Base-by-base conservation (phyloP, 176 grass and related monocot species). In the Hsuehochloa calcarea region DNA sequence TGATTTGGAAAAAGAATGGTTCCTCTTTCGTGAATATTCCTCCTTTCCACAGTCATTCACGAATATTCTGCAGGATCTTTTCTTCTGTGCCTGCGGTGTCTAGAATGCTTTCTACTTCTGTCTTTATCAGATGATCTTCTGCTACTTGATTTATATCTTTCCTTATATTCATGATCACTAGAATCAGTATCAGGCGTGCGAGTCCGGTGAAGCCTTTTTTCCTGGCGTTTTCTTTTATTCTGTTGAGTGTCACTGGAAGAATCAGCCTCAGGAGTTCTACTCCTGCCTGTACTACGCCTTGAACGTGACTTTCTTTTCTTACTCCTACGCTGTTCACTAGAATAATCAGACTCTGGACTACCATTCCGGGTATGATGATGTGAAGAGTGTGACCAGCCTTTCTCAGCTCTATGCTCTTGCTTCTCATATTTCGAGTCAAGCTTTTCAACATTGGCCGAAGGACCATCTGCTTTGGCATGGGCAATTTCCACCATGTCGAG, bases 231-330 rank as follows among this genome's bases (percentile, higher is more conserved):
- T 74, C 68, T 90, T 49, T 91, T 85, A 71, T 73, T 74, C 66
- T 74, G 77, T 77, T 80, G 41, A 58, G 41, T 86, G 56, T 85
- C 85, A 87, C 82, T 74, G 47, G 84, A 79, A 85, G 87, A 86
- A 88, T 89, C 82, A 5, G 22, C 75, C 71, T 81, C 68, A 5
- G 82, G 87, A 68, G 77, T 92, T 79, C 73, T 88, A 86, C 85
- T 92, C 58, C 87, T 84, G 39, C 59, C 69, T 81, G 61, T 82
- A 66, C 67, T 85, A 74, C 65, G 89, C 68, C 74, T 92, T 80
- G 91, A 90, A 59, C 85, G 86, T 40, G 76, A 74, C 55, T 86
- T 90, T 78, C 89, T 93, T 89, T 87, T 92, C 65, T 69, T 94
- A 70, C 68, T 70, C 17, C 52, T 51, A 50, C 71, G 54, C 10